Conservation (phyloP, 2,329 filamentous ascomycete genomes). For the Aspergillus pseudotamarii region DNA sequence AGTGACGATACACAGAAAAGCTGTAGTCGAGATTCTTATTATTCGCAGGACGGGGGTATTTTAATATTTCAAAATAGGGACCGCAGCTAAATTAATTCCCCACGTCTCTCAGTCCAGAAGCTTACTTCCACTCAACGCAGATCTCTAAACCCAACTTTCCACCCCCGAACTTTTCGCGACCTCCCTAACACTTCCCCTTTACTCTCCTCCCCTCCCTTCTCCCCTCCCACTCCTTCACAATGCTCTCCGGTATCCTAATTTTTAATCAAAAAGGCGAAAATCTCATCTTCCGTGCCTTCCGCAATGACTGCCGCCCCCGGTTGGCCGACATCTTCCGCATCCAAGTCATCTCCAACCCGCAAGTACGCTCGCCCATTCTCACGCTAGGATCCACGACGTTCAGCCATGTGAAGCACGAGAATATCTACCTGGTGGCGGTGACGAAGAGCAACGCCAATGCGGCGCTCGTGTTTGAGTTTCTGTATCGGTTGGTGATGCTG, state of each 20-base stretch:
- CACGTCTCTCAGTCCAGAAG: constrained; percentile 9
- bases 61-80: background rate
- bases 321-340: constrained; percentile 99
- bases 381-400: constrained; percentile 98
- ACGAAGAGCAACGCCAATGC: constrained; percentile 99
- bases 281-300: constrained; percentile 98
- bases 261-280: constrained; percentile 99
- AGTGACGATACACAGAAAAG: background rate
- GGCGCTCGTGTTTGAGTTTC: constrained; percentile 94
- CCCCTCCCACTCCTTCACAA: constrained; percentile 44
- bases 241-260: constrained; percentile 95
- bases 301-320: constrained; percentile 95
- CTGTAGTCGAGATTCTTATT: background rate
- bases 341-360: constrained; percentile 97
- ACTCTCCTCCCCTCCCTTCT: constrained; percentile 8
- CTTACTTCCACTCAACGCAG: background rate
- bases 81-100: constrained; percentile 5
- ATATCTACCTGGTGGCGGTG: constrained; percentile 96
- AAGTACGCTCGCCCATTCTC: constrained; percentile 95
- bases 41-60: background rate
- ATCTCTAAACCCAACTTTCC: constrained; percentile 8
- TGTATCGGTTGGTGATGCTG: constrained; percentile 87
- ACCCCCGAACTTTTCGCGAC: constrained; percentile 11
- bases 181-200: constrained; percentile 7
- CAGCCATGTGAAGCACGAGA: constrained; percentile 99